Percentiles rank a stretch among this genome's conserved stretches.
Conservation (phyloP, 2,329 filamentous ascomycete species). For the Bipolaris victoriae region DNA sequence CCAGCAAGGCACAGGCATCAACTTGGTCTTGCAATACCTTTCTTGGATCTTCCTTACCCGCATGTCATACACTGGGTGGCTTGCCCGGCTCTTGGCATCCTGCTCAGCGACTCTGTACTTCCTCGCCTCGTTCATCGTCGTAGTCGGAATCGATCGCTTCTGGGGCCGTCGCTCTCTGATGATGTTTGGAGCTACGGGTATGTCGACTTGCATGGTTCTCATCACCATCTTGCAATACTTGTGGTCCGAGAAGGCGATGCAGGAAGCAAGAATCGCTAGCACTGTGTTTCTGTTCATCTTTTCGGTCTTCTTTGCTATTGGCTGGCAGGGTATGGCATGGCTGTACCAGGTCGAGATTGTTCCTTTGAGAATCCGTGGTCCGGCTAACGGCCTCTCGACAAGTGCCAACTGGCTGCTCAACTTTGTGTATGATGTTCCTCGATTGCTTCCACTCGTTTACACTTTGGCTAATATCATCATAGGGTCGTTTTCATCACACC, state of each 20-base stretch:
- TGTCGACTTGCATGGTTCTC: constrained; percentile 43
- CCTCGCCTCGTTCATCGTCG: constrained; percentile 45
- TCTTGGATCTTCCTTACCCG: constrained; percentile 59
- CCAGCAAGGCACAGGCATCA: constrained; percentile 50
- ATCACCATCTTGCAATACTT: constrained; percentile 37
- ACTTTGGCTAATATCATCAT: constrained; percentile 40
- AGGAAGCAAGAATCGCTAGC: constrained; percentile 44
- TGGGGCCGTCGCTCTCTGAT: constrained; percentile 45
- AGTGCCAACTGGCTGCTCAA: constrained; percentile 84
- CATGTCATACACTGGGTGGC: constrained; percentile 56
- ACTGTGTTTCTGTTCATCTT: constrained; percentile 83
- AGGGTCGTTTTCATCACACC: constrained; percentile 71
- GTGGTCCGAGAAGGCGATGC: constrained; percentile 25
- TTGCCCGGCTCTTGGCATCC: constrained; percentile 49
- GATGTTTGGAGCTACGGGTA: constrained; percentile 46
- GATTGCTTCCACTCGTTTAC: neutral
- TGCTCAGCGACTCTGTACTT: constrained; percentile 50
- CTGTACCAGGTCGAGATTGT: constrained; percentile 74
- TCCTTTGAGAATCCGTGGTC: constrained; percentile 84
- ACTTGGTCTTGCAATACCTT: constrained; percentile 47
- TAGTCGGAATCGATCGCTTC: constrained; percentile 47
- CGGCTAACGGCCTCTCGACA: constrained; percentile 84
- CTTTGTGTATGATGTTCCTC: constrained; percentile 52
- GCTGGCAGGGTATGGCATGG: constrained; percentile 76
- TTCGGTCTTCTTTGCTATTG: constrained; percentile 88